Percentiles rank a stretch among this genome's conserved stretches.
Evolutionary conservation across 371 early-diverging fungal species (phyloP).

Genomic region (Batrachochytrium dendrobatidis): DNA sequence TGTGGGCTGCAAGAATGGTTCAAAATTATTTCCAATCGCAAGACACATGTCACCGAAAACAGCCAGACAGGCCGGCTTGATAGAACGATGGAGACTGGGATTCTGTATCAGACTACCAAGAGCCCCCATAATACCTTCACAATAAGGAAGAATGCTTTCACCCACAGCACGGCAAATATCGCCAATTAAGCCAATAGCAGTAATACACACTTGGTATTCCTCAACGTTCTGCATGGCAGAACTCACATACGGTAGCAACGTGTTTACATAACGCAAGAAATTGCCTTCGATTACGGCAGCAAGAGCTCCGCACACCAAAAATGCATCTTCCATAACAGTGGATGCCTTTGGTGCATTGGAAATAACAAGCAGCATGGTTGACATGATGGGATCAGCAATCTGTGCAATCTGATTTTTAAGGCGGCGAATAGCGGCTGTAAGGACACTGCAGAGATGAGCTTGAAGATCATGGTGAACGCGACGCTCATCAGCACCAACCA

Average conservation of each 20-base stretch:
- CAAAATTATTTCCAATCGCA: constrained; percentile 85
- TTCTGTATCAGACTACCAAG: constrained; percentile 42
- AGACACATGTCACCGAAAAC: constrained; percentile 97
- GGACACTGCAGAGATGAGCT: constrained; percentile 79
- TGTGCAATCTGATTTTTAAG: constrained; percentile 58
- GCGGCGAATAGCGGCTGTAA: constrained; percentile 69
- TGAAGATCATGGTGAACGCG: constrained; percentile 74
- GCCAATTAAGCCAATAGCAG: constrained; percentile 90
- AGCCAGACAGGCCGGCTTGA: constrained; percentile 89
- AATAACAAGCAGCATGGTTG: constrained; percentile 54
- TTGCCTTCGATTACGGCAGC: constrained; percentile 68
- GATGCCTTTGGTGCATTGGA: constrained; percentile 62
- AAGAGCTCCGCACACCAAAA: constrained; percentile 81
- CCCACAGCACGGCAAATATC: constrained; percentile 86
- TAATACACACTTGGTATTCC: constrained; percentile 75
- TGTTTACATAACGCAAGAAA: constrained; percentile 77
- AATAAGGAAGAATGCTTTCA: constrained; percentile 61
- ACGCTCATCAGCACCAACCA: constrained; percentile 73
- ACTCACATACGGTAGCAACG: constrained; percentile 76
- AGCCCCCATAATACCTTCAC: constrained; percentile 77
- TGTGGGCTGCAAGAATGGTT: constrained; percentile 67
- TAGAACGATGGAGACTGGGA: constrained; percentile 67
- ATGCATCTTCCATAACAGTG: constrained; percentile 87
- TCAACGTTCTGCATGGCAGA: constrained; percentile 78
- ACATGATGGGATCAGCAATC: constrained; percentile 84